phyloP scores from a whole-genome alignment of 1,284 basidiomycete genomes.

The Rhodotorula sp. region DNA sequence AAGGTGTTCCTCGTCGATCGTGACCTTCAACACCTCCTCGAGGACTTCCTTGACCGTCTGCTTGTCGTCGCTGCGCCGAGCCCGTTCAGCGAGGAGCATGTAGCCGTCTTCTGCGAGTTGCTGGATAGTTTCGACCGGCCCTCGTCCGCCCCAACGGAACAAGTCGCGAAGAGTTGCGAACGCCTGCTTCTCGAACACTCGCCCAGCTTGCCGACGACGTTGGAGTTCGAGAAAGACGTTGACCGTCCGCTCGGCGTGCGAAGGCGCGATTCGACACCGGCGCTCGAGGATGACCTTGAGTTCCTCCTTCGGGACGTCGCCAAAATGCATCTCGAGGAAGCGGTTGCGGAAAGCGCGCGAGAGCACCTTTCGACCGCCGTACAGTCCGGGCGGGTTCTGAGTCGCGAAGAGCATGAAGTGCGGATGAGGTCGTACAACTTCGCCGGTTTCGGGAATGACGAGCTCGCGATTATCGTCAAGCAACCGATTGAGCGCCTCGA shows the following conservation, averaged over 20 bases:
- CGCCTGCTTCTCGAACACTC: slow-evolving; percentile 95
- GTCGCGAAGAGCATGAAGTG: slow-evolving; percentile 98
- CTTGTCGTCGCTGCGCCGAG: slow-evolving; percentile 81
- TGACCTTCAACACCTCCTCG: slow-evolving; percentile 84
- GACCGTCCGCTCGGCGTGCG: slow-evolving; percentile 88
- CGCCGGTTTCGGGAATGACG: slow-evolving; percentile 92
- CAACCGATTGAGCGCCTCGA: slow-evolving; percentile 94
- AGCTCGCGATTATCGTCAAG: slow-evolving; percentile 98
- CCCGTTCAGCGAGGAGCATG: slow-evolving; percentile 93
- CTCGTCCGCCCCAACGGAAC: slow-evolving; percentile 91
- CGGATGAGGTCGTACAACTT: slow-evolving; percentile 88
- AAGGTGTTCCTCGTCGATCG: slow-evolving; percentile 67
- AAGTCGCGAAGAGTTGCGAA: slow-evolving; percentile 96
- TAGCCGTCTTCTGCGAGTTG: slow-evolving; percentile 95
- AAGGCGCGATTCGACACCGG: slow-evolving; percentile 84
- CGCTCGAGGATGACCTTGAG: slow-evolving; percentile 89
- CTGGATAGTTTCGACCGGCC: slow-evolving; percentile 73
- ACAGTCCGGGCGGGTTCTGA: slow-evolving; percentile 96
- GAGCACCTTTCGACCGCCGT: slow-evolving; percentile 90
- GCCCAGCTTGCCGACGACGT: slow-evolving; percentile 79
- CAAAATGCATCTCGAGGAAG: slow-evolving; percentile 98
- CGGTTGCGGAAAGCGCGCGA: slow-evolving; percentile 96
- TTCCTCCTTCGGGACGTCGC: slow-evolving; percentile 92
- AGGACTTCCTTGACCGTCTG: slow-evolving; percentile 86
- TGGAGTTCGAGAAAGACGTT: slow-evolving; percentile 90